phyloP scores from a whole-genome alignment of 495 filamentous ascomycete species.

The Daldinia decipiens region DNA sequence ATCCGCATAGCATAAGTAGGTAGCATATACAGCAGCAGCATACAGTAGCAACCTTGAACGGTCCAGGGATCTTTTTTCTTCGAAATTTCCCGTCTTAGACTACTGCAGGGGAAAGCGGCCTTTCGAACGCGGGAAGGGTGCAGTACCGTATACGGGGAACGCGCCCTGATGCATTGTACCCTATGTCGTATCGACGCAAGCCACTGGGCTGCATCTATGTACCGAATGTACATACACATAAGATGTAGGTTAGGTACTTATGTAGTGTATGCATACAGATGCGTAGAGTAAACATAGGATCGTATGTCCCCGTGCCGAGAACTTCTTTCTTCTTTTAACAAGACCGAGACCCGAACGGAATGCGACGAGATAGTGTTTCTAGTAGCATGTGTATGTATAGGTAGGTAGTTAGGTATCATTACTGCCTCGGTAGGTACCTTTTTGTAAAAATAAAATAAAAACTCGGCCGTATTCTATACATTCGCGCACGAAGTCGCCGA shows the following conservation, averaged over 20 bases:
- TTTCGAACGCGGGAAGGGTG: constrained; percentile 37
- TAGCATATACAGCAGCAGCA: not conserved
- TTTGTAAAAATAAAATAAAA: not conserved
- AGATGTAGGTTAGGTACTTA: too few relatives aligned
- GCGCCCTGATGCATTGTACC: constrained; percentile 24
- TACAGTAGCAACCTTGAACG: constrained; percentile 27
- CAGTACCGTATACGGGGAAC: constrained; percentile 34
- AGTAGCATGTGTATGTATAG: not conserved
- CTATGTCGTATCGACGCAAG: constrained; percentile 28
- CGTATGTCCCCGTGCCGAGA: not conserved
- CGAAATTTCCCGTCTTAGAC: constrained; percentile 33
- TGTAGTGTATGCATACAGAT: not conserved
- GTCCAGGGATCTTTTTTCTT: constrained; percentile 22
- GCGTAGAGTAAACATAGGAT: constrained; percentile 7
- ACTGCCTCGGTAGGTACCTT: not conserved
- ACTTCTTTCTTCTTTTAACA: not conserved
- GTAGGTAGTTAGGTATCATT: constrained; percentile 16
- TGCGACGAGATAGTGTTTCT: constrained; percentile 31
- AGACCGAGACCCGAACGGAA: constrained; percentile 33
- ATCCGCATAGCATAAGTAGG: constrained; percentile 26
- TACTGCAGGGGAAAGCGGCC: constrained; percentile 40
- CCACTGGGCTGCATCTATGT: constrained; percentile 32
- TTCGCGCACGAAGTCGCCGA: constrained; percentile 21
- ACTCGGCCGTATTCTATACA: constrained; percentile 30
- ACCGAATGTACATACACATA: constrained; percentile 15